Base-by-base conservation (phyloP, 495 filamentous ascomycete species). In the Penicillium soppii region DNA sequence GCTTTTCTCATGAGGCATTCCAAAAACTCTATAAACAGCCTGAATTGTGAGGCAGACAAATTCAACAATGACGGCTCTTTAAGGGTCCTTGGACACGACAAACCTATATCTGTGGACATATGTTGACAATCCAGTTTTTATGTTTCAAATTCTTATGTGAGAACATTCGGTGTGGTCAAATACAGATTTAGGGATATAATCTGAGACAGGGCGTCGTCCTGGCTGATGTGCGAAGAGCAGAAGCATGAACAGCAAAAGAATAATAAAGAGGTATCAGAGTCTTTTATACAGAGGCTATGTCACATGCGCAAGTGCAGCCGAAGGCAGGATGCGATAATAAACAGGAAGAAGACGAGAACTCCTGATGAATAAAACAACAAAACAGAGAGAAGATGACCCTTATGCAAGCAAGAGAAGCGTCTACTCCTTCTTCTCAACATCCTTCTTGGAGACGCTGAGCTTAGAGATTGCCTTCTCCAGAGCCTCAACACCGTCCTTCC, bases 381-480 rank as follows among this genome's bases (percentile, higher is more conserved):
- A 30, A 47, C 51, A 53, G 41, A 41, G 37, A 30, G 47, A 47
- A 53, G 33, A 22, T 4, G 35, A 43, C 15, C 27, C 9, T 16
- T 20, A 23, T 27, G 30, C 30, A 47, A 22, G 29, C 20, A 13
- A 2, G 2, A n/a, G n/a, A n/a, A 51, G 20, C 21, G 32, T 33
- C 21, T 29, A 48, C 3, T 23, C n/a, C 17, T 27, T 48, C 23
- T 27, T 37, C 36, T 55, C 47, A 21, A 41, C 47, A 20, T 41
- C 41, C 22, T 44, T 27, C 29, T 57, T 48, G 20, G 52, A 33
- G 25, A 69, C 44, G 23, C 73, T 71, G 48, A 90, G 74, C 72
- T 74, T 78, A 64, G 76, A 61, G n/a, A 96, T 87, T 79, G 88
- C 82, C 35, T 66, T 57, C 64, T 92, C 86, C 56, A 97, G 72